Evolutionary conservation across 257 asterid genomes (phyloP), one percentile per base, ranked within the genome.

Genomic region (Nicotiana sylvestris): DNA sequence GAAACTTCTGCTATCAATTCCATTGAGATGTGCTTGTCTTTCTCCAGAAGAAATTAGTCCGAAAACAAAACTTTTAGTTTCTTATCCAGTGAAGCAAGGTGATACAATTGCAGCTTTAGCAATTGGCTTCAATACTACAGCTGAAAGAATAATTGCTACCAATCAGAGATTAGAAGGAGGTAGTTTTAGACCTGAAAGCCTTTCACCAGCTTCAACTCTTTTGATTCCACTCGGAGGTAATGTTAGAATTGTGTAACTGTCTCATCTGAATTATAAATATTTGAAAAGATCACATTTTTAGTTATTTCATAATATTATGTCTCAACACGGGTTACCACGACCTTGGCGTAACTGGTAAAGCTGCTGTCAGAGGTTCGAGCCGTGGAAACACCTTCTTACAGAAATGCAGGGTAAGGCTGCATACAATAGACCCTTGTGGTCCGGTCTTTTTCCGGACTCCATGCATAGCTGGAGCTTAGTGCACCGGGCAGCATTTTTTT

Each of bases 21-120:
- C 93, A 16, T 1, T 88, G 84, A 87, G 83, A 66, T 93, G 94
- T 84, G 89, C 91, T 13, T 90, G 97, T 86, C 92, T 95, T 8
- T 83, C 86, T 53, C 15, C 87, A 49, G 69, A 3, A 9, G 88
- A 87, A 76, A 53, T 70, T 33, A 39, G 64, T 61, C 81, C 13
- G 6, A 67, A 65, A 12, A 53, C 58, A 0, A 84, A 85, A 88
- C 30, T 86, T 55, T 66, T 92, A 67, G 84, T 90, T 80, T 87
- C 96, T 69, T 90, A 90, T 81, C 94, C 92, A 11, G 90, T 91
- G 9, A 88, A 55, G 65, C 82, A 83, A 84, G 91, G 91, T 0
- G 94, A 93, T 65, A 86, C 92, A 7, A 43, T 91, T 9, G 61
- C 84, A 69, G 57, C 58, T 25, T 81, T 90, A 78, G 91, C 90